Conservation (phyloP, 2,329 filamentous ascomycete genomes). For the Myriosclerotinia scirpicola region DNA sequence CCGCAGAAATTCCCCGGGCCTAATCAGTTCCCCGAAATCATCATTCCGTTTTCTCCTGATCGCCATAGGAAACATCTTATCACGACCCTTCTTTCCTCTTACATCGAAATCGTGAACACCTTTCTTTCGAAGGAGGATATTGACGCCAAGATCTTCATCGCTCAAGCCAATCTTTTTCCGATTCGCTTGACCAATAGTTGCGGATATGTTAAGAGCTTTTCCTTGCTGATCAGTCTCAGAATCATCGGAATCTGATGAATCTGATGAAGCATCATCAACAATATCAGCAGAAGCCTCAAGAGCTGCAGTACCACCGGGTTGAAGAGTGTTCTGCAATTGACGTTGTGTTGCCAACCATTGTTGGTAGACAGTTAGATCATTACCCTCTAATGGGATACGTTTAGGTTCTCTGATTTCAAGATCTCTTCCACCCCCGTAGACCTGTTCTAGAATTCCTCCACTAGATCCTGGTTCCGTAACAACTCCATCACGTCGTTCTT, state of each 20-base stretch:
- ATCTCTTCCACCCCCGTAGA: conserved; percentile 63
- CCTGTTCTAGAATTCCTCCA: conserved; percentile 63
- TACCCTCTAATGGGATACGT: conserved; percentile 66
- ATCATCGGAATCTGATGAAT: conserved; percentile 83
- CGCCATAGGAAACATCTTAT: conserved; percentile 87
- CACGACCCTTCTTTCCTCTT: conserved; percentile 84
- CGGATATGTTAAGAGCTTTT: conserved; percentile 84
- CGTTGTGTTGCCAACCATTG: conserved; percentile 88
- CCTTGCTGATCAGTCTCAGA: conserved; percentile 89
- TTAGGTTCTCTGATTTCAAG: conserved; percentile 61
- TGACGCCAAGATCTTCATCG: conserved; percentile 89
- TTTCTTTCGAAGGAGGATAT: conserved; percentile 83
- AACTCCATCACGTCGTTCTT: conserved; percentile 64
- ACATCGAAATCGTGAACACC: conserved; percentile 94
- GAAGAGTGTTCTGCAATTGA: conserved; percentile 79
- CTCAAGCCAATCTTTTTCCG: conserved; percentile 83
- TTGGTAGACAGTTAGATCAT: conserved; percentile 80
- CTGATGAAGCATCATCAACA: conserved; percentile 81
- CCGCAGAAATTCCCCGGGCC: conserved; percentile 88
- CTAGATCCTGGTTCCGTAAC: conserved; percentile 54
- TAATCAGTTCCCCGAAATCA: conserved; percentile 91
- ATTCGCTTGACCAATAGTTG: conserved; percentile 77
- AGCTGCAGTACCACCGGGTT: conserved; percentile 64
- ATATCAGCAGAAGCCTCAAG: conserved; percentile 71
- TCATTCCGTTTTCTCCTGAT: conserved; percentile 77